Evolutionary conservation across 75 land plant species (phyloP), one percentile per base, ranked within the genome.

Genomic region (Cunninghamia lanceolata): DNA sequence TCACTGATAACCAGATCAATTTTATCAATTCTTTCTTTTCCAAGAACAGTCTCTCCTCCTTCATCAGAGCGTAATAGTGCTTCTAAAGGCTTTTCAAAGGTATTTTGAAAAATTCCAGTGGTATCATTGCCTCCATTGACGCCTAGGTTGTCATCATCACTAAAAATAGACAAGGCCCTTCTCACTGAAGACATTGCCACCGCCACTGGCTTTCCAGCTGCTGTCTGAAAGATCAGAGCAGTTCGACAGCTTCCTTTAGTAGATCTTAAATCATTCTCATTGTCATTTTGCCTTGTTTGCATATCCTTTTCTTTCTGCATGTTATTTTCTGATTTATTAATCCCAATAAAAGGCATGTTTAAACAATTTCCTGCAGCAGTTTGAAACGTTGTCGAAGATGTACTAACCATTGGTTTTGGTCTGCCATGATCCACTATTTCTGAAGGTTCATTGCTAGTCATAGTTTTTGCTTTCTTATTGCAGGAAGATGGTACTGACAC

Each of bases 121-220:
- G 63, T n/a, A 15, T 13, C 9, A 53, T 35, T 14, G 50, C 42
- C 38, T n/a, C 68, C 52, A 43, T 53, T 30, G 25, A 45, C 84
- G 9, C 34, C 38, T 32, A 40, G 85, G 2, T 50, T 38, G 46
- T 43, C 86, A 76, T 76, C 50, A 36, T 59, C 82, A 28, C 59
- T 84, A 82, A 91, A 54, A 82, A 92, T 66, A 35, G 93, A 63
- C 53, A 84, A 71, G 9, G 95, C 95, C 70, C 84, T 92, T 42
- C 66, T 86, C 70, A 94, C 85, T 28, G 95, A 91, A 76, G 93
- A 88, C 53, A 84, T 74, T 43, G 90, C 91, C 25, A 93, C 39
- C 8, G 80, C 14, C 17, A 94, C 91, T 14, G 91, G 43, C 79
- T 89, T 91, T 30, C 91, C 92, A 25, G 86, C 83, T 34, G 90